Conservation (phyloP, 1,139 yeast genomes). For the Candida tetrigidarum region DNA sequence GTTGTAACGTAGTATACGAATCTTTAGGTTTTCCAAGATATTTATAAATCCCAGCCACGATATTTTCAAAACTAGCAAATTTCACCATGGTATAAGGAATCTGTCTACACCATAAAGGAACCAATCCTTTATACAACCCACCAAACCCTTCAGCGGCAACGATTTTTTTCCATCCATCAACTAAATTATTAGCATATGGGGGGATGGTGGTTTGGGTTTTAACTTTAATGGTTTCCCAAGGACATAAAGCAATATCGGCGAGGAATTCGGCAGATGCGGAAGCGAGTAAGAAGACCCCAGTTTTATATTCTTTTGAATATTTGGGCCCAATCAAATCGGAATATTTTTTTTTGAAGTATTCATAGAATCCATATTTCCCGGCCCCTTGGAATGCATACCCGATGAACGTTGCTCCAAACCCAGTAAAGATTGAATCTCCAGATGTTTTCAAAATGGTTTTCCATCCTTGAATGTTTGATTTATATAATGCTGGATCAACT, state of each 20-base stretch:
- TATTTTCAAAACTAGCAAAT: slow-evolving; percentile 90
- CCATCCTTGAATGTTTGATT: slow-evolving; percentile 80
- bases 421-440: slow-evolving; percentile 84
- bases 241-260: slow-evolving; percentile 89
- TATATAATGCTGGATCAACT: slow-evolving; percentile 73
- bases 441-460: slow-evolving; percentile 68
- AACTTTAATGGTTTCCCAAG: slow-evolving; percentile 92
- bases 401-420: slow-evolving; percentile 87
- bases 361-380: slow-evolving; percentile 95
- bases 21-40: slow-evolving; percentile 49
- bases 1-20: slow-evolving; percentile 54
- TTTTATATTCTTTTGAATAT: slow-evolving; percentile 63
- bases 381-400: slow-evolving; percentile 97
- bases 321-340: slow-evolving; percentile 70
- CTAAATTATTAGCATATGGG: slow-evolving; percentile 65
- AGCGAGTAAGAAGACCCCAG: slow-evolving; percentile 77
- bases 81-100: slow-evolving; percentile 97
- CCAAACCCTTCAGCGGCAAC: slow-evolving; percentile 67
- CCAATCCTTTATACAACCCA: slow-evolving; percentile 83
- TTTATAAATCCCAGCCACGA: slow-evolving; percentile 73
- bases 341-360: slow-evolving; percentile 81
- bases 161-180: slow-evolving; percentile 71
- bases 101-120: slow-evolving; percentile 93
- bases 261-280: slow-evolving; percentile 92
- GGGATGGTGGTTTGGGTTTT: slow-evolving; percentile 92